phyloP scores from a whole-genome alignment of 306 rosid genomes.

The Pterocarpus santalinus region DNA sequence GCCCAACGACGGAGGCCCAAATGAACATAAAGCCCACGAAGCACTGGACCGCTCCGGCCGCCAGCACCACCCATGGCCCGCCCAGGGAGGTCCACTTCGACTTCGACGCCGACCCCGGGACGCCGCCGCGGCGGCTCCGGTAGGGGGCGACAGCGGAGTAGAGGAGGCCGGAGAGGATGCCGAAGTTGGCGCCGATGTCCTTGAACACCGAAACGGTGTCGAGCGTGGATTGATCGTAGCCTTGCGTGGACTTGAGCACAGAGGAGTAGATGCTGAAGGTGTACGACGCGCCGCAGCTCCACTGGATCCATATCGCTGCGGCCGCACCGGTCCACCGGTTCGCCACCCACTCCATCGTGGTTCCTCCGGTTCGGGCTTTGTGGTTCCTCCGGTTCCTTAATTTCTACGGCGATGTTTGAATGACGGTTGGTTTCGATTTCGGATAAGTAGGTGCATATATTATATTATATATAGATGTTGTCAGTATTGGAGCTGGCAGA shows the following conservation, averaged over 20 bases:
- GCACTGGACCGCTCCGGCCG: conserved; percentile 69
- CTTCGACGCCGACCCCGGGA: neutral
- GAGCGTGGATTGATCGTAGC: conserved; percentile 88
- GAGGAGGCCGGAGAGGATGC: conserved; percentile 80
- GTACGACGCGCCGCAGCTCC: conserved; percentile 84
- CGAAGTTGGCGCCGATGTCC: conserved; percentile 89
- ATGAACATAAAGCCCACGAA: conserved; percentile 73
- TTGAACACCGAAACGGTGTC: conserved; percentile 95
- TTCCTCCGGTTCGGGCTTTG: neutral
- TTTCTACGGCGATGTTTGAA: neutral
- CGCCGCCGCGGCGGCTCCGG: neutral
- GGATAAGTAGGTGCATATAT: neutral
- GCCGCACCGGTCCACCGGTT: conserved; percentile 74
- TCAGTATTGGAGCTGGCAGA: too few species aligned
- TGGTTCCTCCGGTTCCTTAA: neutral
- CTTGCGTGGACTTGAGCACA: conserved; percentile 72
- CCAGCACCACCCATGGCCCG: conserved; percentile 81
- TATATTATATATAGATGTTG: too few species aligned
- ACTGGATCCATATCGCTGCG: conserved; percentile 84
- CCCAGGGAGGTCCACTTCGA: conserved; percentile 46
- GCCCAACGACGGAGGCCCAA: conserved; percentile 81
- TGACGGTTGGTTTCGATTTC: neutral
- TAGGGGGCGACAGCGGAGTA: conserved; percentile 70
- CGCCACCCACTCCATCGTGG: conserved; percentile 52
- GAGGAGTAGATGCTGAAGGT: conserved; percentile 90